A percentile compares a stretch with the other conserved stretches of the same genome.
phyloP scores from a whole-genome alignment of 2,329 filamentous ascomycete species.

The Shiraia bambusicola region DNA sequence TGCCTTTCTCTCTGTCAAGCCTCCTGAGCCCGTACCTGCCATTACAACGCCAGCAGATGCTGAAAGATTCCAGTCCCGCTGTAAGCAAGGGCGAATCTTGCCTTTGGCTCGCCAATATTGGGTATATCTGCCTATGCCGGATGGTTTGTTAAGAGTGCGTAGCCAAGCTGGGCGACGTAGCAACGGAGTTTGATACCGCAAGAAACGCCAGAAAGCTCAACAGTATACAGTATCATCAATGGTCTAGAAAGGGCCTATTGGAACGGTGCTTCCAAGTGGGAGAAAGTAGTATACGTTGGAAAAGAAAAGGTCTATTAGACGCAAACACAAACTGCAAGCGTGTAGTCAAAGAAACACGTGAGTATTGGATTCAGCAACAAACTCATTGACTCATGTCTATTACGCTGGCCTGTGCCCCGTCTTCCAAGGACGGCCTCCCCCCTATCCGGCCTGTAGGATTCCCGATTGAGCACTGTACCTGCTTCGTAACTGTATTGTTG shows the following conservation, averaged over 20 bases:
- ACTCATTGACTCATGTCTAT: too few species aligned
- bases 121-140: constrained; percentile 25
- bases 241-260: constrained; percentile 12
- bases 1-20: constrained; percentile 23
- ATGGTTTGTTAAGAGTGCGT: constrained; percentile 18
- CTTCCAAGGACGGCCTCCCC: too few species aligned
- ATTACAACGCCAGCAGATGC: constrained; percentile 17
- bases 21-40: constrained; percentile 27
- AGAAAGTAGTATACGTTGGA: constrained; percentile 22
- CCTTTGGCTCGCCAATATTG: constrained; percentile 11
- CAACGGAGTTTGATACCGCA: constrained; percentile 22
- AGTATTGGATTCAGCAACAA: too few species aligned
- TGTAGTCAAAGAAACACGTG: too few species aligned
- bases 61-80: constrained; percentile 19
- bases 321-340: background rate
- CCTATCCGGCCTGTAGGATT: too few species aligned
- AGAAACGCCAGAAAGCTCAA: constrained; percentile 16
- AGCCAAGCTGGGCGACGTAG: constrained; percentile 20
- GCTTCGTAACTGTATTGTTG: too few species aligned
- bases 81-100: constrained; percentile 22
- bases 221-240: constrained; percentile 17
- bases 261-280: constrained; percentile 10
- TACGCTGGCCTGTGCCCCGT: too few species aligned
- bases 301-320: constrained; percentile 5
- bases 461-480: too few species aligned